Conservation (phyloP, 805 yeast genomes). For the Monosporozyma unispora region DNA sequence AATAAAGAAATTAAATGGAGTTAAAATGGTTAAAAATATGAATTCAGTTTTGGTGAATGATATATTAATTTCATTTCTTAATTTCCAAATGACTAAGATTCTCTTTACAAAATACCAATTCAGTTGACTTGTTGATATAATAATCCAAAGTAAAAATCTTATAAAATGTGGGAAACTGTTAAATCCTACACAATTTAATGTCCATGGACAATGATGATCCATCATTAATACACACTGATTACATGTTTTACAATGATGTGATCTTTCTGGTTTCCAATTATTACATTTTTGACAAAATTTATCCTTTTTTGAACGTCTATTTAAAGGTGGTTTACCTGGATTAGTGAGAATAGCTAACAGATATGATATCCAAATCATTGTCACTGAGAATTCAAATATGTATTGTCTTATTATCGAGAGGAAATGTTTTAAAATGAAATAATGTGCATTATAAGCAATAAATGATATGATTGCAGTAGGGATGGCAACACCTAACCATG, state of each 20-base stretch:
- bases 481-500: constrained; percentile 46
- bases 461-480: constrained; percentile 51
- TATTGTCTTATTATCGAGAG: constrained; percentile 35
- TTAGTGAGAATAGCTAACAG: constrained; percentile 50
- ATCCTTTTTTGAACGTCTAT: constrained; percentile 35
- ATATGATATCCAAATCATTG: constrained; percentile 69
- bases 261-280: constrained; percentile 65
- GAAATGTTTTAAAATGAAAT: constrained; percentile 41
- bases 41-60: constrained; percentile 45
- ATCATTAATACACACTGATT: constrained; percentile 66
- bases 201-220: constrained; percentile 97
- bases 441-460: constrained; percentile 57
- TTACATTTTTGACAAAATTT: constrained; percentile 69
- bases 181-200: constrained; percentile 81
- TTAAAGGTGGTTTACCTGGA: constrained; percentile 70
- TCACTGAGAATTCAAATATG: constrained; percentile 38
- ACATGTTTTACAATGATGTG: constrained; percentile 81
- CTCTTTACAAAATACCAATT: constrained; percentile 35
- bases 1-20: constrained; percentile 52
- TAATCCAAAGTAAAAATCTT: constrained; percentile 64
- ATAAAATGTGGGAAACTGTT: constrained; percentile 69
- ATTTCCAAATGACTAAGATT: constrained; percentile 37
- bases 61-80: constrained; percentile 32
- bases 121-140: constrained; percentile 41
- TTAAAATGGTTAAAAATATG: constrained; percentile 42